phyloP scores from a whole-genome alignment of 2,329 filamentous ascomycete genomes.

The Stagonosporopsis cucurbitacearum region DNA sequence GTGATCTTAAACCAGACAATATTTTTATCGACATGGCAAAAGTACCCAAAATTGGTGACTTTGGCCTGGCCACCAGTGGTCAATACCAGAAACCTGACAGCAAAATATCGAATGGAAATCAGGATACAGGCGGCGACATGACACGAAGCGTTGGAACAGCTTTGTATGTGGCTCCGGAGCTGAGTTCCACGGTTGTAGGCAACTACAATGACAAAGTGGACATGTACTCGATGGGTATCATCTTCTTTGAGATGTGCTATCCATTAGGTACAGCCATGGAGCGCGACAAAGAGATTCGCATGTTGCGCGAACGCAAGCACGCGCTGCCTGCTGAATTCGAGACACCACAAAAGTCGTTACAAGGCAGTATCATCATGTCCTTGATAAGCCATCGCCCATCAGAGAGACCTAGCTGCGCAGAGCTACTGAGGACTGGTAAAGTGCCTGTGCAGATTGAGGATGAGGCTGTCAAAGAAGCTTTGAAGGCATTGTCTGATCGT shows the following conservation, averaged over 20 bases:
- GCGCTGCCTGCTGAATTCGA: constrained; percentile 76
- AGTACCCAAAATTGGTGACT: constrained; percentile 95
- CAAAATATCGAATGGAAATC: constrained; percentile 42
- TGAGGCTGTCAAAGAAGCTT: constrained; percentile 82
- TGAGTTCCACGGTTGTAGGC: constrained; percentile 75
- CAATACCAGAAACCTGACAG: constrained; percentile 71
- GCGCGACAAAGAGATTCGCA: constrained; percentile 68
- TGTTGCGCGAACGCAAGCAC: constrained; percentile 71
- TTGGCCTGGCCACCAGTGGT: constrained; percentile 89
- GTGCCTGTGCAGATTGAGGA: constrained; percentile 92
- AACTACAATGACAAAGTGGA: constrained; percentile 94
- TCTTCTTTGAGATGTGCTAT: constrained; percentile 97
- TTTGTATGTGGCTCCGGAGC: constrained; percentile 91
- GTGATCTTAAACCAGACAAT: constrained; percentile 96
- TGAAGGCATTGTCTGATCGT: constrained; percentile 81
- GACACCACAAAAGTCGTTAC: constrained; percentile 68
- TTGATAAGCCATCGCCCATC: constrained; percentile 83
- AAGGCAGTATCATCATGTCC: constrained; percentile 78
- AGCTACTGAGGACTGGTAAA: constrained; percentile 84
- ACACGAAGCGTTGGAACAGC: constrained; percentile 77
- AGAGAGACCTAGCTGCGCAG: constrained; percentile 79
- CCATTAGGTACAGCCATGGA: constrained; percentile 68
- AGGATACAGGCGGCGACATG: constrained; percentile 64
- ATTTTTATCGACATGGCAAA: constrained; percentile 92
- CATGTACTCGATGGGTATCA: constrained; percentile 97